Base-by-base conservation (phyloP, 106 monocot genomes). In the Platanthera zijinensis region DNA sequence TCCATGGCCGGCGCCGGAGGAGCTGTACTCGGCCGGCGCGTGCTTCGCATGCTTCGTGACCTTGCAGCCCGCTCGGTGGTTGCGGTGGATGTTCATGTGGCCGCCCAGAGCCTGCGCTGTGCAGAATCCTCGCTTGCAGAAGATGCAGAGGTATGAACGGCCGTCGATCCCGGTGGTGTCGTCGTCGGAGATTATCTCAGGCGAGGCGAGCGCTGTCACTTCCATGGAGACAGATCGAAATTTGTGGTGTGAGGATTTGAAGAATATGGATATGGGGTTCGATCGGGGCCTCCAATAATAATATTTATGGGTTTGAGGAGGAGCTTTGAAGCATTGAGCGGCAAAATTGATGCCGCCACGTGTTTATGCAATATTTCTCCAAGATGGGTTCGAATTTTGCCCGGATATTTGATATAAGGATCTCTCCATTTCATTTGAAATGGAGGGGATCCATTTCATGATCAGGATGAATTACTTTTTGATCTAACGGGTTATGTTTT, bases 41-140 rank as follows among this genome's bases (percentile, higher is more conserved):
- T 3, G 11, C 30, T 66, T 32, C 9, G 30, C 30, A 28, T 66
- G 57, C 14, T 72, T 53, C 15, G 39, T 71, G 62, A 72, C 50
- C 50, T 70, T 83, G 48, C 52, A n/a, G n/a, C n/a, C n/a, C n/a
- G n/a, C 76, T 21, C 87, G 49, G 48, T 87, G 83, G 30, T 81
- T 83, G 13, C 87, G 52, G 50, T 90, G 90, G 14, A 90, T 83
- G 79, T 90, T 90, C 90, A 87, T 90, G 81, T 90, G 90, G 52
- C 90, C 90, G 2, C 87, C 90, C 1, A 90, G 66, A 0, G 90
- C 90, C 30, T 90, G 90, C 6, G 90, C 87, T 0, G 81, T 88
- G n/a, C 83, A 51, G 82, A 90, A 90, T 9, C 88, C 88, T 74
- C 87, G 77, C 82, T 84, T 88, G 85, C 90, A 90, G 71, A 85